Evolutionary conservation across 2,329 filamentous ascomycete genomes (phyloP), one percentile per base, ranked within the genome.

Genomic region (Beauveria australis): DNA sequence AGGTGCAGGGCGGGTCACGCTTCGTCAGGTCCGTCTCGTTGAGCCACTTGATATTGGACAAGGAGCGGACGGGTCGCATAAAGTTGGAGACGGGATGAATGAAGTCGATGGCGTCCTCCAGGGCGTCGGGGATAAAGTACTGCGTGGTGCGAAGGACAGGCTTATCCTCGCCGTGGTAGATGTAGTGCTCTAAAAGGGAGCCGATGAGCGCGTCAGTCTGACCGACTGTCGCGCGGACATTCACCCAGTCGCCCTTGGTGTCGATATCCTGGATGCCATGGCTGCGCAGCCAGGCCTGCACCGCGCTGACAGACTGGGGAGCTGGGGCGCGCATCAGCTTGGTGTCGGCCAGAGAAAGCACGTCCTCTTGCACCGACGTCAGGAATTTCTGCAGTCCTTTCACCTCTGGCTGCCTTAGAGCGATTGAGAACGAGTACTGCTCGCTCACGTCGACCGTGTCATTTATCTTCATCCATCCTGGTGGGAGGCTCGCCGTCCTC

Each of bases 21-120:
- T 65, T 66, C 18, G 65, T 63, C 1, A 67, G 60, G 37, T 62
- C 55, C 12, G 46, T 56, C 47, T 59, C 56, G 47, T 54, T 24
- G 24, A 62, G 51, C 46, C 51, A 55, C 22, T 48, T 28, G 26
- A 60, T 44, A 30, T 53, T 8, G 30, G 46, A 43, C 14, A 66
- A 62, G 40, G 69, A 68, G 53, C 69, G 70, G 53, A 67, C 73
- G 1, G 78, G 78, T 3, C 72, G 70, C 74, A 81, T 77, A 61
- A 82, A 82, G 70, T 81, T 78, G 61, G 73, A 70, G 47, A 81
- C 67, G 0, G 80, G 79, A 46, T 79, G 74, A 30, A 82, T 70
- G 62, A 81, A 81, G 58, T 72, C 73, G 58, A 82, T 72, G 60
- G 72, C 67, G 1, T 68, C 65, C 1, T 69, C 65, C 5, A 82